These are phyloP conservation scores for sorghum (Sorghum bicolor) DNA, from an alignment of 176 grass and related monocot genomes.

Conservation along the genomic window DNA sequence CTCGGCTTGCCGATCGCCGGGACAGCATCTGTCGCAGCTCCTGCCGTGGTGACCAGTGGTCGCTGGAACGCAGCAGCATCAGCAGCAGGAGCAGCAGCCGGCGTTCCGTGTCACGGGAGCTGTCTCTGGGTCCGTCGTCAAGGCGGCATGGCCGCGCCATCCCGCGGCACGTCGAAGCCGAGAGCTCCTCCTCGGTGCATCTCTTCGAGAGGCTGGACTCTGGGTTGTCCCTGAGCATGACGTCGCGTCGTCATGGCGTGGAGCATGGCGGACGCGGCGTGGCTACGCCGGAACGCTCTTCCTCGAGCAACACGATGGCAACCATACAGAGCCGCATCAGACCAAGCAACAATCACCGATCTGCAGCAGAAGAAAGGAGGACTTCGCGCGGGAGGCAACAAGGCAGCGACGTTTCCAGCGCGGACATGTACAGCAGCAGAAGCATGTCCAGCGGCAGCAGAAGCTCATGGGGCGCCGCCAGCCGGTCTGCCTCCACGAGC, in stretches of 20 bases:
- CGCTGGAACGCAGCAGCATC: not conserved
- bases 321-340: conserved; percentile 21
- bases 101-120: not conserved
- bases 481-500: not conserved
- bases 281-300: not conserved
- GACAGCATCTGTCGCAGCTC: not conserved
- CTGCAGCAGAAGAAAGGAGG: not conserved
- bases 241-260: not conserved
- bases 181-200: not conserved
- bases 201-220: not conserved
- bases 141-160: not conserved
- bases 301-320: conserved; percentile 21
- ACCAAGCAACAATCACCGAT: not conserved
- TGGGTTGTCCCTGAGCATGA: not conserved
- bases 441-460: conserved; percentile 6
- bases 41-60: not conserved
- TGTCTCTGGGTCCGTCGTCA: not conserved
- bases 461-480: not conserved
- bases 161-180: not conserved
- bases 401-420: not conserved
- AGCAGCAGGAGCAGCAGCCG: not conserved
- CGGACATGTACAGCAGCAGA: not conserved
- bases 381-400: not conserved
- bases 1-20: not conserved
- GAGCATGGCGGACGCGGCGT: not conserved